Conservation (phyloP, 257 asterid species). For the Forsythia viridissima region DNA sequence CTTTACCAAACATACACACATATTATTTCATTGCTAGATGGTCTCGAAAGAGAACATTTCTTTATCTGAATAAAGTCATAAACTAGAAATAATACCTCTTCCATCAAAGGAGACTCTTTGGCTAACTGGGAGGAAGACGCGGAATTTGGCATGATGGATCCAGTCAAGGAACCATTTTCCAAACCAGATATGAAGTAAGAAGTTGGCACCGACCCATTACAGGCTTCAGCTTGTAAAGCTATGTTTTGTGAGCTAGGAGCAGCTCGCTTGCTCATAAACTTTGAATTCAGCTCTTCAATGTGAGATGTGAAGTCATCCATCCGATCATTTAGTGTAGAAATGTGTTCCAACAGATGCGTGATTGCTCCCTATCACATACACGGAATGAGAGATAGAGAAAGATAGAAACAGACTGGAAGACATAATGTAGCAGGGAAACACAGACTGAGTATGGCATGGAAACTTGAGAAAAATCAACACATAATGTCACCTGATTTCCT, state of each 20-base stretch:
- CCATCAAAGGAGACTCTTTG: slow-evolving; percentile 65
- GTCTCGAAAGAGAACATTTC: not conserved
- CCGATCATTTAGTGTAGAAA: slow-evolving; percentile 75
- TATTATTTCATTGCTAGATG: not conserved
- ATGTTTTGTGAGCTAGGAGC: slow-evolving; percentile 58
- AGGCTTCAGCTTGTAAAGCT: slow-evolving; percentile 54
- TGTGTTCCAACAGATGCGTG: slow-evolving; percentile 81
- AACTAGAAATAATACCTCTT: slow-evolving; percentile 61
- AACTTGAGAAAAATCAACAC: not conserved
- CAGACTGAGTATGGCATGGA: not conserved
- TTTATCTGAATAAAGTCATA: not conserved
- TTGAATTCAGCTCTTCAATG: slow-evolving; percentile 76
- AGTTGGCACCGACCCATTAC: slow-evolving; percentile 83
- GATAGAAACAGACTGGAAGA: not conserved
- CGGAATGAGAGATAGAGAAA: not conserved
- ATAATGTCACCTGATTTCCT: slow-evolving; percentile 50
- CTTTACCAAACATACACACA: not conserved
- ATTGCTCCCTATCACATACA: slow-evolving; percentile 53
- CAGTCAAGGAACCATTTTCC: slow-evolving; percentile 82
- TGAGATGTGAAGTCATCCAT: slow-evolving; percentile 85
- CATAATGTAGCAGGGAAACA: no score
- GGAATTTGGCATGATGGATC: slow-evolving; percentile 66
- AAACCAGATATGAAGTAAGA: slow-evolving; percentile 81
- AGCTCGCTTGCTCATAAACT: slow-evolving; percentile 49
- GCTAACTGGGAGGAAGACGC: slow-evolving; percentile 73